These are phyloP conservation scores for Calonectria naviculata DNA, from an alignment of 2,329 filamentous ascomycete species.

Conservation along the genomic window DNA sequence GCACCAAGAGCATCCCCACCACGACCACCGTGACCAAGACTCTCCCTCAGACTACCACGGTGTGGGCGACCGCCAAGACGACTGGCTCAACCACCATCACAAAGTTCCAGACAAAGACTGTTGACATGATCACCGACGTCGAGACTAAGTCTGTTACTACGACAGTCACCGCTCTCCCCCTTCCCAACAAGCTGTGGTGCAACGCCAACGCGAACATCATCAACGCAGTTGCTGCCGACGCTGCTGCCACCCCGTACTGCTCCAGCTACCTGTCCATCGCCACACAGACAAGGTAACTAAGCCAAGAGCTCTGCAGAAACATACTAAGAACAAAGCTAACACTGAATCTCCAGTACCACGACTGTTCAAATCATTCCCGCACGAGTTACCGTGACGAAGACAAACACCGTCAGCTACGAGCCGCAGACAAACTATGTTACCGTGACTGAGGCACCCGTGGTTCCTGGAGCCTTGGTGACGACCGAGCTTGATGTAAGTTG, in stretches of 20 bases:
- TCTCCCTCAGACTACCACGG: no score
- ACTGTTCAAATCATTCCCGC: background rate
- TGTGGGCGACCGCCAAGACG: no score
- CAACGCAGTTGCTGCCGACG: background rate
- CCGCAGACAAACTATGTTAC: no score
- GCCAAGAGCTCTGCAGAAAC: no score
- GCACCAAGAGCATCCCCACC: no score
- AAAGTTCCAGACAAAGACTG: no score
- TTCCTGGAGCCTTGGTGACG: background rate
- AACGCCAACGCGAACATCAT: background rate
- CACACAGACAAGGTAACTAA: background rate
- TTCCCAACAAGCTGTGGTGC: background rate
- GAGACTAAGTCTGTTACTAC: no score
- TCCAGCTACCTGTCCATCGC: slow-evolving; percentile 2
- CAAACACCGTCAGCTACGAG: background rate
- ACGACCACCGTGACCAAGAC: no score
- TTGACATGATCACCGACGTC: no score
- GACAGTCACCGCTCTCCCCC: no score
- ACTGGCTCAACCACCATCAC: no score
- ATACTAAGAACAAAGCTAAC: background rate
- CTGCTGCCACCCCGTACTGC: background rate
- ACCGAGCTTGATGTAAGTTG: background rate
- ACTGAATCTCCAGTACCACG: background rate
- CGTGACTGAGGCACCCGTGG: background rate
- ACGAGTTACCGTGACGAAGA: background rate